Percentiles rank a stretch among this genome's conserved stretches.
Conservation (phyloP, 306 rosid genomes). For the Heteromeles arbutifolia region DNA sequence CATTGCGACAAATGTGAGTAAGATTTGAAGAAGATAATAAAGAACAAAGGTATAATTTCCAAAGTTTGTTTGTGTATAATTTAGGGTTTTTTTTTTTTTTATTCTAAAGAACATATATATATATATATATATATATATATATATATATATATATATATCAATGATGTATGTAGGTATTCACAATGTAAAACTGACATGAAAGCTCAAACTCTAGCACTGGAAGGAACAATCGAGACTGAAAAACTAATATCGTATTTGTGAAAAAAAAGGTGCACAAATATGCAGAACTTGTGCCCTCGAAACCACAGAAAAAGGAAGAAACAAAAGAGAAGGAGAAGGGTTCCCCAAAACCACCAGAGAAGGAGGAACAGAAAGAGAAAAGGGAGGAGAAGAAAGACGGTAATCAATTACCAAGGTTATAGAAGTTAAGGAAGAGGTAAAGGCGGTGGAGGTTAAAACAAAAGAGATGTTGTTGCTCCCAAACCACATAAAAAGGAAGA, state of each 20-base stretch:
- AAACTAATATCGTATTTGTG: constrained; percentile 41
- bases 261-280: constrained; percentile 50
- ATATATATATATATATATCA: background rate
- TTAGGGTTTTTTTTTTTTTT: background rate
- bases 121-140: too few species aligned
- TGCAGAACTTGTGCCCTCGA: constrained; percentile 46
- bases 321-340: constrained; percentile 17
- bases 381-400: background rate
- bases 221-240: constrained; percentile 70
- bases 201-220: constrained; percentile 43
- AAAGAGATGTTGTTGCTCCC: constrained; percentile 65
- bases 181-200: constrained; percentile 57
- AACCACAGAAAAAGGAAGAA: constrained; percentile 30
- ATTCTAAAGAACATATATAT: background rate
- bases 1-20: constrained; percentile 79
- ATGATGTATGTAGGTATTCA: constrained; percentile 35
- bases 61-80: background rate
- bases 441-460: constrained; percentile 37
- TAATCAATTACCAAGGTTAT: constrained; percentile 15
- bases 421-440: constrained; percentile 13
- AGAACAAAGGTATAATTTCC: constrained; percentile 40
- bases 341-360: background rate
- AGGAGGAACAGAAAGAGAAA: background rate
- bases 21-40: constrained; percentile 56
- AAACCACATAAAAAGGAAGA: background rate